phyloP scores from a whole-genome alignment of 257 asterid species.

The Nicotiana benthamiana region DNA sequence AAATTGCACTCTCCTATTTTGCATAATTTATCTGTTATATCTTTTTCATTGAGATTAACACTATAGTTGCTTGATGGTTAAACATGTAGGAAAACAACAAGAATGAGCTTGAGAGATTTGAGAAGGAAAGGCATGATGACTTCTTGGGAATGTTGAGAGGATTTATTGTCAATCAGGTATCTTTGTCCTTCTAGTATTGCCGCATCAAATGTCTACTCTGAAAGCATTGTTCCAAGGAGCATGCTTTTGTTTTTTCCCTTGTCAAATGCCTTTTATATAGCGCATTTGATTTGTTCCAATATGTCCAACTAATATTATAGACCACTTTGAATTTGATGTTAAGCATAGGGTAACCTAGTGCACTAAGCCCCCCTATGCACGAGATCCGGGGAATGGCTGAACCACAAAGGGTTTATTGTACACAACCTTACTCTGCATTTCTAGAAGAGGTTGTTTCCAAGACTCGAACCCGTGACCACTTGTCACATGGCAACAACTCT shows the following conservation, averaged over 20 bases:
- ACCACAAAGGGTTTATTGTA: too few species aligned
- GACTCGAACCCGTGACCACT: too few species aligned
- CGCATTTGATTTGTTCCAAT: neutral
- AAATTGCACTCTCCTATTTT: neutral
- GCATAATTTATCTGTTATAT: neutral
- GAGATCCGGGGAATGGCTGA: too few species aligned
- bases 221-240: neutral
- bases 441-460: too few species aligned
- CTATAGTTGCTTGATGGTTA: slow-evolving; percentile 1
- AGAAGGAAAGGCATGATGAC: slow-evolving; percentile 77
- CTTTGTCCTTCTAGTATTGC: neutral
- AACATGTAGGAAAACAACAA: slow-evolving; percentile 71
- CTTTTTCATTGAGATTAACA: neutral
- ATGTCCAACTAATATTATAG: neutral
- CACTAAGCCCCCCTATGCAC: too few species aligned
- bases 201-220: neutral
- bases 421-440: too few species aligned
- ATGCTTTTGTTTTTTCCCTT: neutral
- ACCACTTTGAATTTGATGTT: neutral
- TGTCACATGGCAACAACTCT: too few species aligned
- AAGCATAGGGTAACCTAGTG: neutral
- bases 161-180: slow-evolving; percentile 89
- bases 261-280: neutral
- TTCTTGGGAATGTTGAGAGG: slow-evolving; percentile 85
- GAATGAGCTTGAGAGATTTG: slow-evolving; percentile 86